These are phyloP conservation scores for Trifolium pratense DNA, from an alignment of 306 rosid species.

Conservation along the genomic window DNA sequence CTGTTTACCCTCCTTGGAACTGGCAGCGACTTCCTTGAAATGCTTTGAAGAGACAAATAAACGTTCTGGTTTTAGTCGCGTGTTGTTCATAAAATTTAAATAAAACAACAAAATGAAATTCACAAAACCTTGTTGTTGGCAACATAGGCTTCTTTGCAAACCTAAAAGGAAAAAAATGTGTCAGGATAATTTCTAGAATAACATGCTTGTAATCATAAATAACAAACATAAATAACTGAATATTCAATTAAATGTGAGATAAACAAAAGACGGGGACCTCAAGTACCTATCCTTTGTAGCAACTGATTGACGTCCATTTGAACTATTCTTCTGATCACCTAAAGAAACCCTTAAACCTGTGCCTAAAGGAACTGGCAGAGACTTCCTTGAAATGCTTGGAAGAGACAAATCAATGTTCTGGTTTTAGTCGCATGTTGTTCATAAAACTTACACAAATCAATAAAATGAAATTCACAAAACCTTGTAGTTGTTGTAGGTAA, in stretches of 20 bases:
- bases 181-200: constrained; percentile 21
- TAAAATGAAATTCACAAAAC: constrained; percentile 45
- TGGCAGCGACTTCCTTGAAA: constrained; percentile 77
- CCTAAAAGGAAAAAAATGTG: constrained; percentile 46
- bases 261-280: constrained; percentile 32
- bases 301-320: constrained; percentile 50
- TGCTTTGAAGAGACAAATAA: constrained; percentile 40
- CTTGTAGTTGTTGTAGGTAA: constrained; percentile 58
- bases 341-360: constrained; percentile 47
- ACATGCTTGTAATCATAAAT: constrained; percentile 15
- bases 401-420: constrained; percentile 38
- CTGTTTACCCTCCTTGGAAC: constrained; percentile 57
- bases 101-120: constrained; percentile 22
- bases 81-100: constrained; percentile 33
- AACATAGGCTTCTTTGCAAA: constrained; percentile 49
- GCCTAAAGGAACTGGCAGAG: constrained; percentile 59
- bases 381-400: constrained; percentile 61
- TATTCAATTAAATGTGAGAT: constrained; percentile 15
- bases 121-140: constrained; percentile 62
- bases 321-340: constrained; percentile 49
- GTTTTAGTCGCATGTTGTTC: constrained; percentile 38
- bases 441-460: constrained; percentile 28
- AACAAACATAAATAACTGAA: neutral
- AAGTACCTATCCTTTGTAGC: constrained; percentile 66
- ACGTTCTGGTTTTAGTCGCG: constrained; percentile 36